phyloP scores from a whole-genome alignment of 2,329 filamentous ascomycete species.

The Pestalotiopsis sp. region DNA sequence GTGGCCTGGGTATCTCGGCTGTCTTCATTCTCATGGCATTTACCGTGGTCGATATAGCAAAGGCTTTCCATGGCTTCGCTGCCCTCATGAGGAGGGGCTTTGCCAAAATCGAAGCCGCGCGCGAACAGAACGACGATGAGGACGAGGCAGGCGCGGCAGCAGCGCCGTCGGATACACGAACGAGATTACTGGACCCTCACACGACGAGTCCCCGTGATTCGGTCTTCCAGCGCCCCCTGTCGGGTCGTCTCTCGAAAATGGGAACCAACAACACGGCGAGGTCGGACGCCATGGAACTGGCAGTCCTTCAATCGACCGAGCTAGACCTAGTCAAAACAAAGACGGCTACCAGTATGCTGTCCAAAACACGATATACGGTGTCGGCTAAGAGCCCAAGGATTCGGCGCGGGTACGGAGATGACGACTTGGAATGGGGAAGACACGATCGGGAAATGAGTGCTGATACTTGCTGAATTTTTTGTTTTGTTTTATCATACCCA shows the following conservation, averaged over 20 bases:
- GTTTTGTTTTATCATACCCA: neutral
- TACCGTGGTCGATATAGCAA: conserved; percentile 37
- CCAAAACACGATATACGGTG: conserved; percentile 15
- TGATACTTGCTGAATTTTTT: conserved; percentile 10
- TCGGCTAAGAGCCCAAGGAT: conserved; percentile 8
- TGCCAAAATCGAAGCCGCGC: neutral
- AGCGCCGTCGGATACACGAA: neutral
- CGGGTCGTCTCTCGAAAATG: conserved; percentile 8
- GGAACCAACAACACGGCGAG: conserved; percentile 14
- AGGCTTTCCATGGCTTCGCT: conserved; percentile 16
- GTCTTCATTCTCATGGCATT: conserved; percentile 41
- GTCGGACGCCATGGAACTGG: conserved; percentile 15
- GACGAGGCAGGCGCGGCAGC: conserved; percentile 5
- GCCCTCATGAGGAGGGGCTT: conserved; percentile 2
- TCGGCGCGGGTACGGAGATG: conserved; percentile 5
- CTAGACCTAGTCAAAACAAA: conserved; percentile 15
- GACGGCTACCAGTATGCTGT: conserved; percentile 15
- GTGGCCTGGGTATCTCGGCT: conserved; percentile 42
- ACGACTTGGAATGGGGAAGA: conserved; percentile 15
- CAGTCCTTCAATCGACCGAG: conserved; percentile 11
- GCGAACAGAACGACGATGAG: conserved; percentile 1
- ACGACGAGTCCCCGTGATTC: conserved; percentile 1
- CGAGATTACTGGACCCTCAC: conserved; percentile 3
- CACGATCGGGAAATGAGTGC: conserved; percentile 13
- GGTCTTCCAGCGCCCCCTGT: neutral